Evolutionary conservation across 441 rosid genomes (phyloP), one percentile per base, ranked within the genome.

Genomic region (Francoa sonchifolia): DNA sequence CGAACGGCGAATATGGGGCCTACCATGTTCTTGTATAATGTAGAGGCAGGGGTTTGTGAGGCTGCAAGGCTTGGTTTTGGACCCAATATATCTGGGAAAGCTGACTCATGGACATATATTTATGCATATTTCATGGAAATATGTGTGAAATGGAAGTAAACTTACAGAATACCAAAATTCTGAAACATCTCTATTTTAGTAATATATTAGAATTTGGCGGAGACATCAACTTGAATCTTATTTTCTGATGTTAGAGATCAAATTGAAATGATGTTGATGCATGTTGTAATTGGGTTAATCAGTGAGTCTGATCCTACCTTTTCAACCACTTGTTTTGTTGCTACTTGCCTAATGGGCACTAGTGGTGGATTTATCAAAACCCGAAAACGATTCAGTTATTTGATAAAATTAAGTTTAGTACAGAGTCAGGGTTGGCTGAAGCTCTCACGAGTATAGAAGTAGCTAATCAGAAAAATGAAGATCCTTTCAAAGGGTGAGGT

Each of bases 71-170:
- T 18, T 18, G 42, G 42, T 37, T 37, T 37, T 37, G 42, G 27
- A 19, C 19, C 27, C 12, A 8, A 17, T 37, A 26, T 37, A 13
- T 20, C 15, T 37, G 25, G 42, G 12, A n/a, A 37, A 20, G 42
- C 42, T 19, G 42, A 37, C 42, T 37, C 9, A 21, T n/a, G 42
- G 27, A 37, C 42, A 37, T 37, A 26, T 37, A 11, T 9, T 37
- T 18, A 23, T 3, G 25, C n/a, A 20, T 9, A 5, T n/a, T 20
- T 16, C 19, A 19, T 37, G 8, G 8, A 16, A 9, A 19, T 37
- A n/a, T 37, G 15, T 18, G 20, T 20, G 22, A 37, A n/a, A n/a
- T 1, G 2, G 17, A 2, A 3, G 19, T 19, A 13, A 9, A n/a
- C n/a, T 9, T 19, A 37, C n/a, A 6, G 11, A 10, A 37, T 16